A percentile compares a stretch with the other conserved stretches of the same genome.
Conservation (phyloP, 345 rosid species). For the Acer campestre region DNA sequence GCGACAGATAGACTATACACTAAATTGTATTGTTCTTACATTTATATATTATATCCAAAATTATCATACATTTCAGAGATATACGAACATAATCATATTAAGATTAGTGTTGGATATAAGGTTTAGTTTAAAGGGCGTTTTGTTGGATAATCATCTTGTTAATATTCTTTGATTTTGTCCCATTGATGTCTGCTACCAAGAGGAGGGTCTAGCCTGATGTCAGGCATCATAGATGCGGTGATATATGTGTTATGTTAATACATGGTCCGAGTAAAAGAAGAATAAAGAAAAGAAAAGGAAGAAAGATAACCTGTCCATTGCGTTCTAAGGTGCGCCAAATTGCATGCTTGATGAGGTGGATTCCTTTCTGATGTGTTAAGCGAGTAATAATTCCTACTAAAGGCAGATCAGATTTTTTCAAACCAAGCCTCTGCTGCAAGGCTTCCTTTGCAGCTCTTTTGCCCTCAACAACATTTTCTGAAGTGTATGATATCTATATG, state of each 20-base stretch:
- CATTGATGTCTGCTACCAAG: background rate
- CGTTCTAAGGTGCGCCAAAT: constrained; percentile 78
- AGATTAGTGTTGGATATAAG: background rate
- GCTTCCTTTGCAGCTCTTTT: constrained; percentile 89
- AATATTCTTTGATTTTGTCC: background rate
- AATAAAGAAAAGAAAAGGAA: background rate
- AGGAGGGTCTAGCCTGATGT: background rate
- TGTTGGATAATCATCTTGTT: background rate
- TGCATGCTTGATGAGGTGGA: constrained; percentile 92
- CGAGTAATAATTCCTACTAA: constrained; percentile 81
- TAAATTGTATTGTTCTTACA: constrained; percentile 1
- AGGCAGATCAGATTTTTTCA: constrained; percentile 64
- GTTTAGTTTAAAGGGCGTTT: background rate
- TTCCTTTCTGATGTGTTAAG: constrained; percentile 96
- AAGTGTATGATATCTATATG: constrained; percentile 68
- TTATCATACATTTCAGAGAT: no score
- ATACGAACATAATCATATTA: background rate
- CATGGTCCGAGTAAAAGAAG: background rate
- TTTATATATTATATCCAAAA: background rate
- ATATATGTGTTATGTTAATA: constrained; percentile 1
- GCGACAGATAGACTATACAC: background rate
- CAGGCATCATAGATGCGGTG: background rate
- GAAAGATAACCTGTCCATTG: constrained; percentile 71
- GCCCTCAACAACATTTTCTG: constrained; percentile 83
- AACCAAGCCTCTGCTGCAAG: constrained; percentile 73